Evolutionary conservation across 192 early-diverging fungal genomes (phyloP).

Genomic region (Backusella tuberculispora): DNA sequence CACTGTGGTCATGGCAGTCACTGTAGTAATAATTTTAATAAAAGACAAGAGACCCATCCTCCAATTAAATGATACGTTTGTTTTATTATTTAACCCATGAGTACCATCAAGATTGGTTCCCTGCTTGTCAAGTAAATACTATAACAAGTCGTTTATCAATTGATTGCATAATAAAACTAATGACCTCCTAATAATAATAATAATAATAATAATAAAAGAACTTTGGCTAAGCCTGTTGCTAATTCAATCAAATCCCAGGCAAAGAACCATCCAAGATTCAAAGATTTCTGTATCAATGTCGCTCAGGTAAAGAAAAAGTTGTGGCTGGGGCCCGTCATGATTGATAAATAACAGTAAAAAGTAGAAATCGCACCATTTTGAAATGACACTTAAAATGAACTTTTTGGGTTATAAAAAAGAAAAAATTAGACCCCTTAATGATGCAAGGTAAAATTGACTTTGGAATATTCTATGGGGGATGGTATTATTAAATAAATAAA

Average conservation of each 20-base stretch:
- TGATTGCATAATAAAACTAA: neutral
- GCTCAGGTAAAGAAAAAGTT: conserved; percentile 57
- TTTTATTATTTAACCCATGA: conserved; percentile 15
- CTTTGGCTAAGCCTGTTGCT: conserved; percentile 47
- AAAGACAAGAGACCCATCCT: neutral
- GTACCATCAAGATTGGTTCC: conserved; percentile 35
- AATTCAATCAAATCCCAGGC: conserved; percentile 46
- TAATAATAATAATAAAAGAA: conserved; percentile 28
- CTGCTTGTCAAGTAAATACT: conserved; percentile 29
- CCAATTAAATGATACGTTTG: neutral
- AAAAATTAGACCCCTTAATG: conserved; percentile 77
- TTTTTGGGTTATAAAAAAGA: conserved; percentile 78
- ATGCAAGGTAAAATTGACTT: conserved; percentile 54
- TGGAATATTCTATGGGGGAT: neutral
- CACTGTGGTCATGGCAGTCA: no score
- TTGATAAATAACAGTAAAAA: no score
- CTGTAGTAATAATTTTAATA: no score
- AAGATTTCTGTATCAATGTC: conserved; percentile 72
- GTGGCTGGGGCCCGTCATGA: no score
- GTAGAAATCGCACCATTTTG: conserved; percentile 68
- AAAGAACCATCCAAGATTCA: conserved; percentile 60
- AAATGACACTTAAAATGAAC: conserved; percentile 84
- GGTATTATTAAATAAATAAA: neutral
- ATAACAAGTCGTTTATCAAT: no score
- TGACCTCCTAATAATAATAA: neutral